Evolutionary conservation across 352 stramenopile genomes (phyloP).

Genomic region (Halophytophthora polymorphica): DNA sequence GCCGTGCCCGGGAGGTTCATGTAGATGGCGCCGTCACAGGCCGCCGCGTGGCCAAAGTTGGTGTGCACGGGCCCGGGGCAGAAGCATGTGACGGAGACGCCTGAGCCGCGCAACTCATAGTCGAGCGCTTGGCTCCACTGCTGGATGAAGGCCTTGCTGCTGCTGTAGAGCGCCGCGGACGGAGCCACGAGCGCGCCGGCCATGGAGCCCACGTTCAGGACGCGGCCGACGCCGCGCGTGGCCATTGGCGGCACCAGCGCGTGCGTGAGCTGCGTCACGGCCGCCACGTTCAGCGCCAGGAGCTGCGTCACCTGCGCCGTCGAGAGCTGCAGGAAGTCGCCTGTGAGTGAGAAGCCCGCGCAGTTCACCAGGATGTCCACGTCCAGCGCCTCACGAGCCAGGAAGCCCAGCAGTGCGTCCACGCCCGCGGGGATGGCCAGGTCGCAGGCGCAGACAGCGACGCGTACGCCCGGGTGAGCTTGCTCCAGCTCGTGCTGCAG

Average conservation of each 20-base stretch:
- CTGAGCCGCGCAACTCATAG: constrained; percentile 61
- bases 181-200: constrained; percentile 47
- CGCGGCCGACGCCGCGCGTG: constrained; percentile 51
- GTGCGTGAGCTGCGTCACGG: constrained; percentile 48
- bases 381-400: constrained; percentile 38
- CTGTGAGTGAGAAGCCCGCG: constrained; percentile 39
- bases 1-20: constrained; percentile 34
- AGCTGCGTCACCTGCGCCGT: constrained; percentile 38
- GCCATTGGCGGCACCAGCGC: constrained; percentile 66
- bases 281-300: constrained; percentile 57
- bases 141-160: constrained; percentile 62
- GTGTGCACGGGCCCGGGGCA: constrained; percentile 57
- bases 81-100: constrained; percentile 69
- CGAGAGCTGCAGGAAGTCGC: constrained; percentile 34
- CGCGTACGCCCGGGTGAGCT: constrained; percentile 29
- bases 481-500: constrained; percentile 56
- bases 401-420: constrained; percentile 30
- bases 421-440: constrained; percentile 38
- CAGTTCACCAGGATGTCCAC: constrained; percentile 84
- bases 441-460: constrained; percentile 41
- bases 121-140: constrained; percentile 68
- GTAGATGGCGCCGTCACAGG: constrained; percentile 43
- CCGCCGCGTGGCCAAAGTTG: constrained; percentile 49
- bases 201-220: constrained; percentile 78
- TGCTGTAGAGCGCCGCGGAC: constrained; percentile 59